Evolutionary conservation across 129 eudicot genomes (phyloP), one percentile per base, ranked within the genome.

Genomic region (Saussurea involucrata): DNA sequence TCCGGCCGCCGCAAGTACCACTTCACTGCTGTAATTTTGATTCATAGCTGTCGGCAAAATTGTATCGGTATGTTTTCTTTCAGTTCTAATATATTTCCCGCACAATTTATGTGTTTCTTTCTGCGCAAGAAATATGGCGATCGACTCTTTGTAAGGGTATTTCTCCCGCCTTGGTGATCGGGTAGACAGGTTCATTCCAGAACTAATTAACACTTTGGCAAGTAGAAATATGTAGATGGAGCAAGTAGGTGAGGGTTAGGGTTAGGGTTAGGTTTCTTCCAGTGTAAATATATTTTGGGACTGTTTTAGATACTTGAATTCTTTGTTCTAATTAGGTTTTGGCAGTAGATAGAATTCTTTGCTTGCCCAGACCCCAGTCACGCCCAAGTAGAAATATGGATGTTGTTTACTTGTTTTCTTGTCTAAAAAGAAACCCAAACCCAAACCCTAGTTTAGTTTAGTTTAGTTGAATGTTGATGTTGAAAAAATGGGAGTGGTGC

Each of bases 401-500:
- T 49, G 58, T 46, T 15, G 58, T 49, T 49, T 49, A 49, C 58
- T 49, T 49, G 46, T 37, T 37, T 37, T 37, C 12, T 37, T 9
- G 58, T 49, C 58, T 49, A 15, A 49, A 49, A 49, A 17, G 58
- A 49, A 49, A 49, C 21, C 20, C 21, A 49, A 49, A 49, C 13
- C 12, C 13, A 37, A 37, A 37, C 58, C 58, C 58, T 15, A 49
- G 21, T 17, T 17, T n/a, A n/a, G n/a, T n/a, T n/a, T 53, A 53
- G 61, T 53, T 5, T 53, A 53, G 61, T 53, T 53, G 61, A 53
- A 53, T 53, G 61, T 53, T 53, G 61, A n/a, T 53, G 61, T 53
- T 53, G 22, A 53, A n/a, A n/a, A 53, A 55, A 84, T 90, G 88
- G 92, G 96, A 49, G 97, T 90, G 17, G 95, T 84, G 72, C 88